Evolutionary conservation across 2,329 filamentous ascomycete species (phyloP), one percentile per base, ranked within the genome.

Genomic region (Epichloe typhina): DNA sequence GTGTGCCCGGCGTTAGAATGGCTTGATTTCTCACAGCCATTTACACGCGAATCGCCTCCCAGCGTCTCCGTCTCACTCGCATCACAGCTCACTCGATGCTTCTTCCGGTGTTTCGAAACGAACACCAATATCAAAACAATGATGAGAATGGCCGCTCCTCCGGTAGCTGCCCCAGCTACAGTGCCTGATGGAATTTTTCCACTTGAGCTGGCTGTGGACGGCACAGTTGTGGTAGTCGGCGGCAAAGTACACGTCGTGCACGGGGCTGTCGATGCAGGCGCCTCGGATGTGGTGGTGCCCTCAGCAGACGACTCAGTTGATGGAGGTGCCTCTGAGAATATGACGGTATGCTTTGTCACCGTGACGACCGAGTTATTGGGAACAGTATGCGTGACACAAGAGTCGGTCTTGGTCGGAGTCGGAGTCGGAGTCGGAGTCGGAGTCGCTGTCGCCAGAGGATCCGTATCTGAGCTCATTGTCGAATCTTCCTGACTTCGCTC

Each of bases 341-440:
- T 58, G 45, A 64, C 52, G n/a, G 65, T 69, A 47, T 65, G 64
- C 40, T 51, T 63, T 9, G 64, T 69, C 15, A 68, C 51, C 2
- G 67, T 69, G 42, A 69, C 57, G 38, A 60, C 55, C 3, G 60
- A 58, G 36, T 60, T 58, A 50, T 67, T 69, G 6, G 65, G 62
- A 39, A 69, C 61, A 7, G 64, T 68, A 44, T 61, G 63, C 19
- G 66, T 69, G 47, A 59, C 59, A 19, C 66, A 65, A 11, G 66
- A 68, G 53, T 68, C 67, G 11, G 64, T 65, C 58, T 60, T 63
- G 41, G 53, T 58, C 36, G 43, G 8, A 19, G 37, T 26, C 7
- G 15, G 21, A 37, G n/a, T n/a, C n/a, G n/a, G n/a, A n/a, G 39
- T 35, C 13, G 39, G 19, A 12, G 7, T 23, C 37, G 36, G 33